A percentile compares a stretch with the other conserved stretches of the same genome.
These are phyloP conservation scores for Metschnikowia cubensis DNA, from an alignment of 805 yeast species.

Conservation along the genomic window DNA sequence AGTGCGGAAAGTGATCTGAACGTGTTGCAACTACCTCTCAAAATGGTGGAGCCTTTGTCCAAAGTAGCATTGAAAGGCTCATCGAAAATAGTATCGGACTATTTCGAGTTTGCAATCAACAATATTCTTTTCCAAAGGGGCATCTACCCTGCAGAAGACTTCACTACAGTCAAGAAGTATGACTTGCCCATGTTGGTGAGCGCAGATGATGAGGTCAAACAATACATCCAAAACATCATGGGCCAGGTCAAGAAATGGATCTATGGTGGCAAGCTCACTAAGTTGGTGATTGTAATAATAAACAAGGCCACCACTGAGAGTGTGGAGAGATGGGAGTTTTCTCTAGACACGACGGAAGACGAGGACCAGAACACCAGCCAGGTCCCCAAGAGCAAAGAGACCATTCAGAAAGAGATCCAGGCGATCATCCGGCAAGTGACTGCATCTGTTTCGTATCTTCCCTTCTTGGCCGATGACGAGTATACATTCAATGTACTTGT, in stretches of 20 bases:
- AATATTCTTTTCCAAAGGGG: conserved; percentile 85
- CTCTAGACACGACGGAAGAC: conserved; percentile 41
- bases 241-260: conserved; percentile 67
- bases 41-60: conserved; percentile 19
- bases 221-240: conserved; percentile 64
- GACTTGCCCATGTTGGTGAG: conserved; percentile 71
- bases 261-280: conserved; percentile 59
- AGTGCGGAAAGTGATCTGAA: conserved; percentile 1
- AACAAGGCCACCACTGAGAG: conserved; percentile 62
- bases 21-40: conserved; percentile 2
- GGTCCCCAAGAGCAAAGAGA: conserved; percentile 34
- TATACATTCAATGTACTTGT: conserved; percentile 84
- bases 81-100: conserved; percentile 73
- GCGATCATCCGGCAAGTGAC: conserved; percentile 84
- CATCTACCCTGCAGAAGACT: conserved; percentile 84
- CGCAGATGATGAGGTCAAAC: conserved; percentile 69
- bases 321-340: conserved; percentile 86
- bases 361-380: neutral
- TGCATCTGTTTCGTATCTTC: conserved; percentile 81
- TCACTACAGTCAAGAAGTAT: conserved; percentile 70
- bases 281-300: conserved; percentile 69
- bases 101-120: conserved; percentile 77
- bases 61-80: conserved; percentile 71
- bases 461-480: conserved; percentile 52
- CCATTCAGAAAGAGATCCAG: conserved; percentile 73